Conservation (phyloP, 2,329 filamentous ascomycete species). For the Calonectria pteridis region DNA sequence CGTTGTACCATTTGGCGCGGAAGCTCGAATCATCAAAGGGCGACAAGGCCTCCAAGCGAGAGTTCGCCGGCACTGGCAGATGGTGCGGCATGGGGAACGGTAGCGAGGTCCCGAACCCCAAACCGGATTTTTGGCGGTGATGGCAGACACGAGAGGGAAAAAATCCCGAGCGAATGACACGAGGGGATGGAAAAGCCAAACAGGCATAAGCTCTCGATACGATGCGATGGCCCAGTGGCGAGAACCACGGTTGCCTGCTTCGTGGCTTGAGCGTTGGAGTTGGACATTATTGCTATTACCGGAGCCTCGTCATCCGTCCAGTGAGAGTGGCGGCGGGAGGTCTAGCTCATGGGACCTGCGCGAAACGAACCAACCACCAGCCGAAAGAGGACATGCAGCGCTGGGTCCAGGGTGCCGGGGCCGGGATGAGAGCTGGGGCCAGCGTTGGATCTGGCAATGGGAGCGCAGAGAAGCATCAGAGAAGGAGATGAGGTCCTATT, state of each 20-base stretch:
- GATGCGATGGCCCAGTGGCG: slow-evolving; percentile 2
- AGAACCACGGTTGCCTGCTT: slow-evolving; percentile 4
- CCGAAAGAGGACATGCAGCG: neutral
- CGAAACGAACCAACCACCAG: slow-evolving; percentile 6
- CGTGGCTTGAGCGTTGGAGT: slow-evolving; percentile 5
- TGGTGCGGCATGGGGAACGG: neutral
- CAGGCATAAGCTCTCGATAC: slow-evolving; percentile 9
- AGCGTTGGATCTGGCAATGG: slow-evolving; percentile 5
- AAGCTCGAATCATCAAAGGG: neutral
- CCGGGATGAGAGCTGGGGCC: neutral
- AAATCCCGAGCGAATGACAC: slow-evolving; percentile 1
- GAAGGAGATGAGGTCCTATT: slow-evolving; percentile 28
- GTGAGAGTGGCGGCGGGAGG: neutral
- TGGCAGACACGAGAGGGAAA: neutral
- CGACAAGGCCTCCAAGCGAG: neutral
- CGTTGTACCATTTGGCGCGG: neutral
- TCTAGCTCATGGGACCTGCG: neutral
- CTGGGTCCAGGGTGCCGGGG: neutral
- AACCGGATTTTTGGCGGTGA: slow-evolving; percentile 1
- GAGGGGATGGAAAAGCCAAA: neutral
- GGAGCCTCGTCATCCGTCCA: slow-evolving; percentile 7
- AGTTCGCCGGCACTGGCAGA: neutral
- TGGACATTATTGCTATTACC: neutral
- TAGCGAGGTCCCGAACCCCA: slow-evolving; percentile 4
- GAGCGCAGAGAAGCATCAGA: slow-evolving; percentile 5